These are phyloP conservation scores for Penicillium sp. DNA, from an alignment of 2,329 filamentous ascomycete species.

Conservation along the genomic window DNA sequence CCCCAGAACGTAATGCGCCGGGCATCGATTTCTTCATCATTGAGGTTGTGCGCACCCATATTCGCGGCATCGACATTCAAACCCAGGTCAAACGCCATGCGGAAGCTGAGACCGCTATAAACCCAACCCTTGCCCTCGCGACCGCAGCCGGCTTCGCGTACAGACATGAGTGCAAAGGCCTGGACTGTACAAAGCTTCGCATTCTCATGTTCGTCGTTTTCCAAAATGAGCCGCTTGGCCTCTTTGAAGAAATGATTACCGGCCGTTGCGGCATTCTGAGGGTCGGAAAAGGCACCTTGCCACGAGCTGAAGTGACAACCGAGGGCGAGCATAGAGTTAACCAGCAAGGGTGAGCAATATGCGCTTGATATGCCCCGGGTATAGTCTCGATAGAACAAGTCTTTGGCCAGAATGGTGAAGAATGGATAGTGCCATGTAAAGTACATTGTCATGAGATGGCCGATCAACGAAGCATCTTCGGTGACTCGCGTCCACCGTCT, in stretches of 20 bases:
- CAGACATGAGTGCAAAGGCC: conserved; percentile 90
- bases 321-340: conserved; percentile 89
- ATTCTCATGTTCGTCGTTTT: conserved; percentile 89
- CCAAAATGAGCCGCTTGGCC: conserved; percentile 81
- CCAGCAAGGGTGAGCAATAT: conserved; percentile 83
- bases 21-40: conserved; percentile 82
- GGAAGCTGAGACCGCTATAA: conserved; percentile 96
- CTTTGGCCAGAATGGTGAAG: conserved; percentile 85
- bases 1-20: conserved; percentile 94
- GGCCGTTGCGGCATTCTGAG: conserved; percentile 74
- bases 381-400: conserved; percentile 82
- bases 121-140: conserved; percentile 96
- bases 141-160: conserved; percentile 89
- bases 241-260: conserved; percentile 96
- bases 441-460: conserved; percentile 93
- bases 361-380: conserved; percentile 62
- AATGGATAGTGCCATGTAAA: conserved; percentile 98
- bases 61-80: conserved; percentile 77
- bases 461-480: conserved; percentile 69
- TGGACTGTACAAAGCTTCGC: conserved; percentile 86
- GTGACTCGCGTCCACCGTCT: conserved; percentile 87
- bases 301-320: conserved; percentile 89
- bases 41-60: conserved; percentile 59
- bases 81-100: conserved; percentile 93
- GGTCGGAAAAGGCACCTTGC: conserved; percentile 64